Percentiles rank a stretch among this genome's conserved stretches.
These are phyloP conservation scores for Nitzschia inconspicua DNA, from an alignment of 108 stramenopile species.

Conservation along the genomic window DNA sequence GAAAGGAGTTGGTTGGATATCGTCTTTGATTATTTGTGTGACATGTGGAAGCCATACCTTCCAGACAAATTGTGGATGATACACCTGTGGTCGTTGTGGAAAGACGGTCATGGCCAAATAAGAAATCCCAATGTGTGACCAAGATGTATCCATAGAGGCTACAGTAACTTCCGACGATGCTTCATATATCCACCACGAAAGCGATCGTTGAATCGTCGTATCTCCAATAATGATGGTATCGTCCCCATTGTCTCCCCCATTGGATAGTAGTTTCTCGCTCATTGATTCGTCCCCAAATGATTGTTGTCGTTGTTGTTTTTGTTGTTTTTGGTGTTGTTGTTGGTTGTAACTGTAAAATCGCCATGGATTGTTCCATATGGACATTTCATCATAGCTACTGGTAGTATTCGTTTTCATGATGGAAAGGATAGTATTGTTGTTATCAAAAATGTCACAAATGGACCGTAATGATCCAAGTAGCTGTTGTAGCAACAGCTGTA, in stretches of 20 bases:
- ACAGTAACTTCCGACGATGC: conserved; percentile 13
- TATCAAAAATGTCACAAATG: too few species aligned
- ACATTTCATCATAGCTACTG: background rate
- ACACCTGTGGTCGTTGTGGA: conserved; percentile 19
- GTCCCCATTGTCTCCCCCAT: background rate
- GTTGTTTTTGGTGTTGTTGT: background rate
- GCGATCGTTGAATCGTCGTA: conserved; percentile 1
- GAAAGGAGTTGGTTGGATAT: background rate
- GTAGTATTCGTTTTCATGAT: background rate
- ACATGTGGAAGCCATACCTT: conserved; percentile 39
- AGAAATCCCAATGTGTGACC: conserved; percentile 18
- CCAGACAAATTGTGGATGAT: conserved; percentile 21
- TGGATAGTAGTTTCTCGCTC: background rate
- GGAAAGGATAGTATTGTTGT: background rate
- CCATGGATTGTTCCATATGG: background rate
- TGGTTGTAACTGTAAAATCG: too few species aligned
- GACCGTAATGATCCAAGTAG: background rate
- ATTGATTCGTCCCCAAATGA: conserved; percentile 6
- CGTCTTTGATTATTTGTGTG: conserved; percentile 7
- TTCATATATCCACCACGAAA: conserved; percentile 28
- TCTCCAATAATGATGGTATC: background rate
- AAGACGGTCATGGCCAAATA: conserved; percentile 23
- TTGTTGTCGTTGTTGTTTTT: too few species aligned
- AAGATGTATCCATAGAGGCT: conserved; percentile 33
- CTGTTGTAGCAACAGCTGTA: background rate